Percentiles rank a stretch among this genome's conserved stretches.
Conservation (phyloP, 345 rosid genomes). For the Moricandia moricandioides region DNA sequence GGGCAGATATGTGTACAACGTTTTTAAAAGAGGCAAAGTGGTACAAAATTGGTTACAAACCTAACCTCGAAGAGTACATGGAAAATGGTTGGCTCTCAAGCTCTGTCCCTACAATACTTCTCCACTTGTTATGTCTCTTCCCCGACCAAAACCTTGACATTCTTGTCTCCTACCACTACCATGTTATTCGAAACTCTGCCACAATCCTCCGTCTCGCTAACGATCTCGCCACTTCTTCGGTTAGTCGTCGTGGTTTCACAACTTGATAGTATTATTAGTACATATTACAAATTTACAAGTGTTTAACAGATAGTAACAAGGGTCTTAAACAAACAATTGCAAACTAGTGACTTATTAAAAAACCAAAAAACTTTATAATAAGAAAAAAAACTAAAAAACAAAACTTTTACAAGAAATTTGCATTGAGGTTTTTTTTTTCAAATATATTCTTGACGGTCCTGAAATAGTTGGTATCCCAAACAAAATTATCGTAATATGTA, state of each 20-base stretch:
- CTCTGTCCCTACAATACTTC: conserved; percentile 22
- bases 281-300: neutral
- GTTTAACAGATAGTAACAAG: neutral
- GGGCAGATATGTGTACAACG: conserved; percentile 41
- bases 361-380: neutral
- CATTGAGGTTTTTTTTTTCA: neutral
- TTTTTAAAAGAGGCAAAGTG: conserved; percentile 48
- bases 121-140: conserved; percentile 20
- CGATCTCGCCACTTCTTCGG: conserved; percentile 50
- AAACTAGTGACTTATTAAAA: neutral
- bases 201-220: conserved; percentile 35
- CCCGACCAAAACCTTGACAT: conserved; percentile 16
- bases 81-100: conserved; percentile 42
- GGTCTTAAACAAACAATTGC: neutral
- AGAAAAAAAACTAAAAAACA: neutral
- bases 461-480: neutral
- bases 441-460: neutral
- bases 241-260: conserved; percentile 2
- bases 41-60: conserved; percentile 38
- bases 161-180: conserved; percentile 15
- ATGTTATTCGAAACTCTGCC: conserved; percentile 35
- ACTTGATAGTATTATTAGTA: neutral
- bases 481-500: neutral
- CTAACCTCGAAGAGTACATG: conserved; percentile 43
- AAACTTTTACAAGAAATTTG: neutral